phyloP scores from a whole-genome alignment of 1,284 basidiomycete genomes.

The Vanrija sp. region DNA sequence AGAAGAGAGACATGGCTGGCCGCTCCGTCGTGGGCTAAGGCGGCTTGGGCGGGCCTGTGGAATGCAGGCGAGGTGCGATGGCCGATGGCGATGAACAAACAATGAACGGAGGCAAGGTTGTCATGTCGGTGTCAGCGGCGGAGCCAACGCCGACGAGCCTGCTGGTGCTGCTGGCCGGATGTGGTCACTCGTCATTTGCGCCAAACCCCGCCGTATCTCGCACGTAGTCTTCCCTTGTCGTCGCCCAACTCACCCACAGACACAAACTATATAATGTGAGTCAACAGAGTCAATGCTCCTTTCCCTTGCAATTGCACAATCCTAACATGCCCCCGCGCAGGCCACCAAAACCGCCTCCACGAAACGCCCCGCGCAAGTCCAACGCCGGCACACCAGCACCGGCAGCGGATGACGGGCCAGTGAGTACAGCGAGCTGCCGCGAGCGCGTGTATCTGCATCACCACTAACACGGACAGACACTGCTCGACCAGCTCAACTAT shows the following conservation, averaged over 20 bases:
- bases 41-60: background rate
- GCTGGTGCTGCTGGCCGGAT: too few relatives aligned
- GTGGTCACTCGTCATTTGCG: too few relatives aligned
- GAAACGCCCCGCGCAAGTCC: conserved; percentile 32
- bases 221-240: too few relatives aligned
- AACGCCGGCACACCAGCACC: conserved; percentile 36
- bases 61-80: too few relatives aligned
- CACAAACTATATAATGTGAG: conserved; percentile 8
- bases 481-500: conserved; percentile 41
- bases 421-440: conserved; percentile 1
- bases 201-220: too few relatives aligned
- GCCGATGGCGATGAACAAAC: too few relatives aligned
- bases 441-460: background rate
- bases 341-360: conserved; percentile 9
- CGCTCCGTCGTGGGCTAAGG: background rate
- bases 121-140: background rate
- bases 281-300: background rate
- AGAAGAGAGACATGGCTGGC: conserved; percentile 39
- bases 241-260: background rate
- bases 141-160: conserved; percentile 1
- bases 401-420: conserved; percentile 19
- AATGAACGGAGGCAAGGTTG: background rate
- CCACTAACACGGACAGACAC: background rate
- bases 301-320: background rate
- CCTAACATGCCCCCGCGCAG: background rate